Evolutionary conservation across 2,329 filamentous ascomycete species (phyloP).

Genomic region (Aspergillus fijiensis): DNA sequence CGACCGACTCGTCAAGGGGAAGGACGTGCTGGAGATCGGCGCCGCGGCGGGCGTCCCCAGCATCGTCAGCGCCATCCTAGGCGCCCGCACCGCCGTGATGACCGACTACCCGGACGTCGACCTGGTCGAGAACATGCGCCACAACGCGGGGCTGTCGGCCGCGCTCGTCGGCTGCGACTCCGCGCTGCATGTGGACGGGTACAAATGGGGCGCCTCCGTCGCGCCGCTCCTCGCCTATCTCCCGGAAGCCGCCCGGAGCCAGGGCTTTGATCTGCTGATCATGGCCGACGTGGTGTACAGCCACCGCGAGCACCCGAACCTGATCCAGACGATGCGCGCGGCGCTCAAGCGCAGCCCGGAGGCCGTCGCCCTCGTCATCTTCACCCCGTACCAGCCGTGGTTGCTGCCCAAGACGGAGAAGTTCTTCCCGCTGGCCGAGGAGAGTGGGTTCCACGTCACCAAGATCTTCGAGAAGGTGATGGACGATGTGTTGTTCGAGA

Average conservation of each 20-base stretch:
- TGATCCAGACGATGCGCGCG: constrained; percentile 68
- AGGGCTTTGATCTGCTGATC: constrained; percentile 74
- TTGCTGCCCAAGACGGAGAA: constrained; percentile 77
- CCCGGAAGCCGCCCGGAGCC: constrained; percentile 31
- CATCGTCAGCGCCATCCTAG: constrained; percentile 71
- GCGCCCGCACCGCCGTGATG: constrained; percentile 68
- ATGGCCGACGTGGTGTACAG: constrained; percentile 89
- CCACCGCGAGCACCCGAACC: constrained; percentile 78
- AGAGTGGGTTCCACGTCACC: constrained; percentile 70
- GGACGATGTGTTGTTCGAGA: constrained; percentile 84
- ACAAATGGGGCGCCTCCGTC: constrained; percentile 76
- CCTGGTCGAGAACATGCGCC: constrained; percentile 73
- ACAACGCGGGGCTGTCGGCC: constrained; percentile 66
- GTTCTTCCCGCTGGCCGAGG: constrained; percentile 77
- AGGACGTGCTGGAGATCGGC: constrained; percentile 82
- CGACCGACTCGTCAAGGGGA: constrained; percentile 58
- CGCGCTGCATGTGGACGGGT: constrained; percentile 64
- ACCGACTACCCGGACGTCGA: constrained; percentile 88
- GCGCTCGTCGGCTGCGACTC: constrained; percentile 41
- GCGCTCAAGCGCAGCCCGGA: constrained; percentile 59
- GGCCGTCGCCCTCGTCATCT: constrained; percentile 79
- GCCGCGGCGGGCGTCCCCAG: constrained; percentile 83
- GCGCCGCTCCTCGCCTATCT: constrained; percentile 60
- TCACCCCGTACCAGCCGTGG: constrained; percentile 93
- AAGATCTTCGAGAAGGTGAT: constrained; percentile 79